phyloP scores from a whole-genome alignment of 2,329 filamentous ascomycete genomes.

The Colletotrichum abscissum region DNA sequence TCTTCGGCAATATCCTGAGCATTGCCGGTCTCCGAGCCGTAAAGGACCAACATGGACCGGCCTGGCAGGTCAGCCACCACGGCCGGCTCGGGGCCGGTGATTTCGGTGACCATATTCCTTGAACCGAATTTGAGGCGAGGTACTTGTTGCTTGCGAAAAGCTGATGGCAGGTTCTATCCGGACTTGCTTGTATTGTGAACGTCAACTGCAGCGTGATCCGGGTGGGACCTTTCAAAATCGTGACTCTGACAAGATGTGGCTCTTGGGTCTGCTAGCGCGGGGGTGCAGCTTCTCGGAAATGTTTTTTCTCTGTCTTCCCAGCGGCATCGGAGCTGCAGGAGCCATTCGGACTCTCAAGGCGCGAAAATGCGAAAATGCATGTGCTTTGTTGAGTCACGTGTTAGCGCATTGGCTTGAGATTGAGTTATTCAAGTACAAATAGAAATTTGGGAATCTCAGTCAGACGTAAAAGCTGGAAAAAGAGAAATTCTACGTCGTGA shows the following conservation, averaged over 20 bases:
- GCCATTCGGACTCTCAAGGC: constrained; percentile 1
- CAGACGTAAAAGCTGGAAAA: background rate
- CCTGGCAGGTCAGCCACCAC: constrained; percentile 41
- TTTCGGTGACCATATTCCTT: constrained; percentile 10
- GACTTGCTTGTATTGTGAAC: background rate
- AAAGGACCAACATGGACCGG: constrained; percentile 76
- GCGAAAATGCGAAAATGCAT: constrained; percentile 10
- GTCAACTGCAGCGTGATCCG: background rate
- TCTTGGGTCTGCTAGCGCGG: constrained; percentile 12
- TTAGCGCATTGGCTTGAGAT: background rate
- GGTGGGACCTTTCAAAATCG: background rate
- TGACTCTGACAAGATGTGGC: constrained; percentile 1
- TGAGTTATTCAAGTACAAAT: background rate
- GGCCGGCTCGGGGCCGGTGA: constrained; percentile 33
- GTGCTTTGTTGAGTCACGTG: constrained; percentile 27
- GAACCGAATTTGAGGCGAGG: background rate
- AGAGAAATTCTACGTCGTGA: background rate
- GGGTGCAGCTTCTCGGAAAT: constrained; percentile 12
- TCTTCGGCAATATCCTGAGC: constrained; percentile 92
- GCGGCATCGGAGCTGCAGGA: constrained; percentile 33
- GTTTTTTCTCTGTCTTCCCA: constrained; percentile 31
- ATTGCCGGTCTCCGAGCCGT: constrained; percentile 95
- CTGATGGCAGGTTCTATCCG: background rate
- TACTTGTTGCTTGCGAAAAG: background rate
- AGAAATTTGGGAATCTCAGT: too few relatives aligned